Percentiles rank a stretch among this genome's conserved stretches.
phyloP scores from a whole-genome alignment of 192 early-diverging fungal genomes.

The Coemansia sp. region DNA sequence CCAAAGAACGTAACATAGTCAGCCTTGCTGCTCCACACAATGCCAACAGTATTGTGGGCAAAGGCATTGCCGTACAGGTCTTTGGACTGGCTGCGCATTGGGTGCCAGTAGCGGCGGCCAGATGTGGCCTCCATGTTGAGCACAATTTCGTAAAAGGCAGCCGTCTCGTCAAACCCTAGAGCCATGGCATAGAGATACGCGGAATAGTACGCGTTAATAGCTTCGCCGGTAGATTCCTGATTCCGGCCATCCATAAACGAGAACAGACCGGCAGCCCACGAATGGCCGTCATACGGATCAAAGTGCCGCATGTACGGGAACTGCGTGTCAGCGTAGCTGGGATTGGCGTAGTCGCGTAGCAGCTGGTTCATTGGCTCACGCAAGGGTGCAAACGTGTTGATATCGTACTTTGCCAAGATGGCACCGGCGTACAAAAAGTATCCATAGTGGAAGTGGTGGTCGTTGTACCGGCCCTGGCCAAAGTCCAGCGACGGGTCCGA shows the following conservation, averaged over 20 bases:
- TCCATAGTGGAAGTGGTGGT: constrained; percentile 65
- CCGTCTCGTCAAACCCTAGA: constrained; percentile 29
- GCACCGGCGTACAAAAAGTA: constrained; percentile 59
- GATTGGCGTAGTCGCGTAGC: constrained; percentile 61
- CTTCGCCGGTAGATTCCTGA: constrained; percentile 57
- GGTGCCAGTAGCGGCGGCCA: constrained; percentile 57
- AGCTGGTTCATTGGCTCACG: constrained; percentile 37
- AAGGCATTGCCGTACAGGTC: constrained; percentile 40
- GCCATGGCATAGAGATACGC: constrained; percentile 52
- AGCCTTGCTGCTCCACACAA: constrained; percentile 57
- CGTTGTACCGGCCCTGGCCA: constrained; percentile 61
- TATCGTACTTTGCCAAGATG: constrained; percentile 52
- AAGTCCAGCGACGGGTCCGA: constrained; percentile 43
- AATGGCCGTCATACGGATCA: constrained; percentile 66
- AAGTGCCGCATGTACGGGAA: constrained; percentile 59
- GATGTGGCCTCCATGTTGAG: constrained; percentile 55
- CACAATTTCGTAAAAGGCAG: constrained; percentile 51
- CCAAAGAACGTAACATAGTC: constrained; percentile 56
- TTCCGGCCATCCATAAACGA: constrained; percentile 55
- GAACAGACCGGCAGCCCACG: constrained; percentile 63
- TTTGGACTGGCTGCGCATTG: constrained; percentile 26
- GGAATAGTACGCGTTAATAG: constrained; percentile 61
- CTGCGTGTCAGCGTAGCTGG: constrained; percentile 44
- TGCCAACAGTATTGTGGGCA: constrained; percentile 46
- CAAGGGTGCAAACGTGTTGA: constrained; percentile 28